Base-by-base conservation (phyloP, 192 early-diverging fungal genomes). In the Podila verticillata region DNA sequence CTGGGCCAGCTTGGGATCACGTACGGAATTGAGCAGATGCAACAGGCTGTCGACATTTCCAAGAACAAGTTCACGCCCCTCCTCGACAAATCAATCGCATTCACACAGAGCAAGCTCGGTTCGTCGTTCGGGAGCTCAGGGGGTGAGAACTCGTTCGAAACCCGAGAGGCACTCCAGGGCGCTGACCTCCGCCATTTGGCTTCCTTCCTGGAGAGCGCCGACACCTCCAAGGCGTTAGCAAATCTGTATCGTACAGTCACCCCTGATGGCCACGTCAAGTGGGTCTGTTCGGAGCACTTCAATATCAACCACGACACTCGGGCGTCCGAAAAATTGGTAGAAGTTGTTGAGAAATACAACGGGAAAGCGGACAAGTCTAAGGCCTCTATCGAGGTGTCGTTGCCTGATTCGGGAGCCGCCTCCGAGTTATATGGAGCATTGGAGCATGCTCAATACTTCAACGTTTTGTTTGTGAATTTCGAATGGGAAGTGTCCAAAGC, bases 241-340 rank as follows among this genome's bases (percentile, higher is more conserved):
- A 60, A 60, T 17, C 58, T 60, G 12, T 60, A 60, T 12, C 58
- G 58, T 12, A 60, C 29, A 1, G 58, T 60, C 5, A 60, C 58
- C 26, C 4, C 4, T 3, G 30, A 26, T 20, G 58, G 58, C 5
- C 58, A 60, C 26, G 58, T 60, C 58, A 60, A 60, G 19, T 60
- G 58, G 58, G 30, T 60, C 17, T 60, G 58, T 19, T 5, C 9
- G 0, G 58, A 60, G 22, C 58, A 60, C 6, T 32, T 31, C 58
- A 60, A 32, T 13, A 24, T 60, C 10, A 32, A 32, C 29, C 13
- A 30, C 58, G 31, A 32, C 58, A 15, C 2, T 13, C 22, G 1
- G 17, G 29, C 22, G 26, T 24, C 28, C 17, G 58, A 28, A 26
- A 20, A 17, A 6, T 5, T 60, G 30, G 17, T 30, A 10, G 30